These are phyloP conservation scores for Passalora sequoiae DNA, from an alignment of 2,329 filamentous ascomycete genomes.

Conservation along the genomic window DNA sequence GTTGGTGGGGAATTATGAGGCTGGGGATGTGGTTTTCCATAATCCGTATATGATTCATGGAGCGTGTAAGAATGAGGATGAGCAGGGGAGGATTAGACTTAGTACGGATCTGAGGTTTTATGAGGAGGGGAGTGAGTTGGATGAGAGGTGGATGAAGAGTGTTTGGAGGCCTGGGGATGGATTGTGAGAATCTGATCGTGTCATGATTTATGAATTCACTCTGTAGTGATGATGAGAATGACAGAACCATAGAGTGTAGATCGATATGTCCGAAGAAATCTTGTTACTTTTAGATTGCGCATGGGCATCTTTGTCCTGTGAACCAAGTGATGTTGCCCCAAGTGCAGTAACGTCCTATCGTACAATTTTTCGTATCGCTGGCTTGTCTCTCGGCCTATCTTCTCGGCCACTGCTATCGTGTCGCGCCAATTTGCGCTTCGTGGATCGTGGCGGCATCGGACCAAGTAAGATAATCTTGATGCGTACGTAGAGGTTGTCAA, in stretches of 20 bases:
- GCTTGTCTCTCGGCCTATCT: not conserved
- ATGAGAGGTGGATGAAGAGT: constrained; percentile 36
- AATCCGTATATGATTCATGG: constrained; percentile 42
- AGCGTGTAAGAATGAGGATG: constrained; percentile 39
- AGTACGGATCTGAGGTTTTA: constrained; percentile 42
- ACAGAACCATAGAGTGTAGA: no score
- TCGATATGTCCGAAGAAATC: no score
- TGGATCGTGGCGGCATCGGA: constrained; percentile 4
- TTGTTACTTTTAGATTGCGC: not conserved
- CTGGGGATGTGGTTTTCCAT: constrained; percentile 50
- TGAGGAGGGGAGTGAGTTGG: constrained; percentile 32
- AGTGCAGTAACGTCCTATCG: not conserved
- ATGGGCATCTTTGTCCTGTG: not conserved
- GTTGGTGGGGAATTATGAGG: constrained; percentile 52
- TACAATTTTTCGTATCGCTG: not conserved
- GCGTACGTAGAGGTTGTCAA: constrained; percentile 6
- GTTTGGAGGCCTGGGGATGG: constrained; percentile 37
- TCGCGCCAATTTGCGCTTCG: constrained; percentile 5
- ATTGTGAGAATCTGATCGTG: constrained; percentile 16
- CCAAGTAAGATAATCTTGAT: constrained; percentile 5
- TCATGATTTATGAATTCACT: not conserved
- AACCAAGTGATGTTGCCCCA: not conserved
- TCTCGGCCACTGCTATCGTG: not conserved
- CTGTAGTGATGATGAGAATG: no score
- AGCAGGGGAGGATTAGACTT: constrained; percentile 36